Conservation (phyloP, 2,329 filamentous ascomycete genomes). For the Talaromyces sp. region DNA sequence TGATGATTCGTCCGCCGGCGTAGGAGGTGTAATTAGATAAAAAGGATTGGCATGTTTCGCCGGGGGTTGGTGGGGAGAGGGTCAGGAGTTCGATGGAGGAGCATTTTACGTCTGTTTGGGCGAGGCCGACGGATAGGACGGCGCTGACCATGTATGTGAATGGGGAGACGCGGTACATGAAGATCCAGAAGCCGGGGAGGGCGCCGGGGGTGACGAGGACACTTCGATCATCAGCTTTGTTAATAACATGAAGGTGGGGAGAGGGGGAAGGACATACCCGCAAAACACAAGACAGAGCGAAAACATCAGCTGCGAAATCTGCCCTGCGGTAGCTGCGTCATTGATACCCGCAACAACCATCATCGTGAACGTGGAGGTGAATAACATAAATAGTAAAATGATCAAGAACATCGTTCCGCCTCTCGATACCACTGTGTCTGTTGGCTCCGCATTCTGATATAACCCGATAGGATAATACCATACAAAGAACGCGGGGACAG, state of each 20-base stretch:
- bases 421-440: conserved; percentile 48
- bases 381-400: conserved; percentile 66
- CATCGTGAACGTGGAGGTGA: conserved; percentile 69
- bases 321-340: conserved; percentile 65
- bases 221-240: conserved; percentile 32
- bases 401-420: conserved; percentile 66
- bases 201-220: conserved; percentile 60
- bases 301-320: conserved; percentile 61
- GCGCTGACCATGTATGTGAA: conserved; percentile 60
- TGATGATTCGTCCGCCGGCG: conserved; percentile 59
- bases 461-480: conserved; percentile 67
- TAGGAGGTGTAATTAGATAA: conserved; percentile 57
- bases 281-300: conserved; percentile 62
- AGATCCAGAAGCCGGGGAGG: conserved; percentile 72
- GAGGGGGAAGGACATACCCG: conserved; percentile 25
- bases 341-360: conserved; percentile 71
- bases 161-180: conserved; percentile 69
- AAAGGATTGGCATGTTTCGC: conserved; percentile 63
- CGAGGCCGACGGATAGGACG: conserved; percentile 38
- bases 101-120: conserved; percentile 33
- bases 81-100: conserved; percentile 37
- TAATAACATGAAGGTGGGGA: too few species aligned
- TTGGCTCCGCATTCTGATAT: conserved; percentile 43
- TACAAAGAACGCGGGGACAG: conserved; percentile 61
- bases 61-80: conserved; percentile 51